These are phyloP conservation scores for Xeromyces bisporus DNA, from an alignment of 495 filamentous ascomycete genomes.

Conservation along the genomic window DNA sequence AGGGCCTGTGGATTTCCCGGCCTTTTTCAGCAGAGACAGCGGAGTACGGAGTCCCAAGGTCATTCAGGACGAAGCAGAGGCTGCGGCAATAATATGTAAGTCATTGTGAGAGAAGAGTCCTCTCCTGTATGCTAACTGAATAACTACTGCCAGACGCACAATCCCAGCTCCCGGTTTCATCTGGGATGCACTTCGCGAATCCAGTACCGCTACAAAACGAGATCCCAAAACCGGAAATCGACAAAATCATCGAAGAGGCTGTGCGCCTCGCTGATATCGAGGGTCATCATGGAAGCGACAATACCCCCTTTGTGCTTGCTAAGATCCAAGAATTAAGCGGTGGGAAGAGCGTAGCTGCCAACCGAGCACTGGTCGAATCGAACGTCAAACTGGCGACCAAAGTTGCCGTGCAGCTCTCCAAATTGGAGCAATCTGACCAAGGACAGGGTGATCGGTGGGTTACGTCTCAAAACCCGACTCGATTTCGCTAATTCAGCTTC, in stretches of 20 bases:
- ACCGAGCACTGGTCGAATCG: constrained; percentile 56
- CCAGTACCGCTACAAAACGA: constrained; percentile 58
- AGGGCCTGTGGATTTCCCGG: constrained; percentile 61
- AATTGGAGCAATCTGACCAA: constrained; percentile 31
- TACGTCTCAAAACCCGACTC: constrained; percentile 1
- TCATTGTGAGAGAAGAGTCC: constrained; percentile 1
- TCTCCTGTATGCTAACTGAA: background rate
- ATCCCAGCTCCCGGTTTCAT: constrained; percentile 43
- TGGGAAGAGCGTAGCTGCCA: constrained; percentile 54
- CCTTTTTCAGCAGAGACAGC: constrained; percentile 80
- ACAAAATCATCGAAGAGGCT: constrained; percentile 53
- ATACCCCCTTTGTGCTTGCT: constrained; percentile 74
- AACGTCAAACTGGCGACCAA: constrained; percentile 69
- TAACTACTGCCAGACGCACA: constrained; percentile 37
- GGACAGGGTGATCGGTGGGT: constrained; percentile 25
- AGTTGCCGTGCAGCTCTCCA: constrained; percentile 59
- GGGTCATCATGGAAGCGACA: constrained; percentile 55
- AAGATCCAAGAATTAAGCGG: constrained; percentile 69
- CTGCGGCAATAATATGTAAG: constrained; percentile 69
- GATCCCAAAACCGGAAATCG: constrained; percentile 57
- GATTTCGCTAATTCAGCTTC: constrained; percentile 19
- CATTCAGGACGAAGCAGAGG: constrained; percentile 57
- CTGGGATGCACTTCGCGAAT: constrained; percentile 73
- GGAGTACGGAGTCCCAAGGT: constrained; percentile 59
- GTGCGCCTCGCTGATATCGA: constrained; percentile 51